Base-by-base conservation (phyloP, 805 yeast genomes). In the Wickerhamiella nectarea region DNA sequence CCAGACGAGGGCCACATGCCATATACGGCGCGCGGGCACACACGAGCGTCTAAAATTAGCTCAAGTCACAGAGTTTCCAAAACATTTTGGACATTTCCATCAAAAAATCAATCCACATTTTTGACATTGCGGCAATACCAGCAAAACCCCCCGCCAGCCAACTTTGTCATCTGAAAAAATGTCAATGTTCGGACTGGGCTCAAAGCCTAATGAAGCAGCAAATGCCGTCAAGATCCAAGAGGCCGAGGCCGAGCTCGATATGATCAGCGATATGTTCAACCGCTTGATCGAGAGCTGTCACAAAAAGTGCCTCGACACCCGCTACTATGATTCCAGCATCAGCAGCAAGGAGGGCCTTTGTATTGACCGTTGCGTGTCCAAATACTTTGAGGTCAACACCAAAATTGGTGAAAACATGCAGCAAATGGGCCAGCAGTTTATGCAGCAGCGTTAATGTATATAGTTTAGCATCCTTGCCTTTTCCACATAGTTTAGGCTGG, bases 251-350 rank as follows among this genome's bases (percentile, higher is more conserved):
- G 98, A 89, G 65, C 73, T 89, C 53, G 98, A 89, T 63, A 80
- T 91, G 78, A 95, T 89, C 55, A 87, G 96, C 33, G 95, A 91
- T 55, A 86, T 89, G 96, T 89, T 89, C 76, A 89, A 89, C 75
- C 56, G 78, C 57, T 70, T 87, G 56, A 93, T 86, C 19, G 87
- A 80, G 56, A 80, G 84, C 54, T 87, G 97, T 62, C 91, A 87
- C 64, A 63, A 67, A 53, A 87, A 87, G 67, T 87, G 97, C 68
- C 80, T 86, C 60, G 48, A 46, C 42, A 36, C 53, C 58, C 68
- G 67, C 50, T 87, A 86, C 67, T 55, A 63, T 42, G 87, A 83
- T 43, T 80, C 85, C 45, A 86, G 78, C 19, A 69, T 87, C 50
- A 72, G 70, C 65, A 83, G 81, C 67, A 76, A 70, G 54, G 96